phyloP scores from a whole-genome alignment of 169 alveolate genomes.

The Cryptosporidium meleagridis region DNA sequence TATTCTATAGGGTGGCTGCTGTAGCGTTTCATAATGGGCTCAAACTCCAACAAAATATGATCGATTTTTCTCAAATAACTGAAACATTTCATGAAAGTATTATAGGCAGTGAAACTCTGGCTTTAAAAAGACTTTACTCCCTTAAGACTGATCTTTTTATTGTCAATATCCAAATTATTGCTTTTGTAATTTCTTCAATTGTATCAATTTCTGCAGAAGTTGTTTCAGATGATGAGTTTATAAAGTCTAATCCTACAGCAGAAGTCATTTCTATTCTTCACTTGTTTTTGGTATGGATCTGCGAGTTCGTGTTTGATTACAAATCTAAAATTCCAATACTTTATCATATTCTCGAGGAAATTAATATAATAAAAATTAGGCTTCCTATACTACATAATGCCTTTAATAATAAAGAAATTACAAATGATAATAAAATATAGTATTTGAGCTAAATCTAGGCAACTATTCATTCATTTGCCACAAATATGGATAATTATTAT shows the following conservation, averaged over 20 bases:
- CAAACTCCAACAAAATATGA: slow-evolving; percentile 31
- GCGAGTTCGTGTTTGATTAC: slow-evolving; percentile 59
- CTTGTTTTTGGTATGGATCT: slow-evolving; percentile 42
- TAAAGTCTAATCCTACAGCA: not conserved
- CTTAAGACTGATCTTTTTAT: slow-evolving; percentile 20
- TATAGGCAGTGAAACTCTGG: slow-evolving; percentile 3
- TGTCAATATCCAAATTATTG: not conserved
- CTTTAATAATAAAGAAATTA: not conserved
- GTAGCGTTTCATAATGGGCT: slow-evolving; percentile 48
- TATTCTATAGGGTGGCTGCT: slow-evolving; percentile 30
- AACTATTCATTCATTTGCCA: too few relatives aligned
- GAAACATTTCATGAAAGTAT: not conserved
- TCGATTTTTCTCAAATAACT: slow-evolving; percentile 22
- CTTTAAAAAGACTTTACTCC: slow-evolving; percentile 5
- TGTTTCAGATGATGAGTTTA: slow-evolving; percentile 8
- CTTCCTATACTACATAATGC: slow-evolving; percentile 32
- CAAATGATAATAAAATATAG: not conserved
- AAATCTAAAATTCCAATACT: slow-evolving; percentile 33
- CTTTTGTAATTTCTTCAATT: slow-evolving; percentile 14
- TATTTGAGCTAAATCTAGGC: too few relatives aligned
- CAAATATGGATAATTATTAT: too few relatives aligned
- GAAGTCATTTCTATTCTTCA: slow-evolving; percentile 11
- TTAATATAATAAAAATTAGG: slow-evolving; percentile 55
- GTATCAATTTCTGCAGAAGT: slow-evolving; percentile 1
- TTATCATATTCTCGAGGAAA: slow-evolving; percentile 48